A percentile compares a stretch with the other conserved stretches of the same genome.
Evolutionary conservation across 805 yeast genomes (phyloP).

Genomic region (Candida tibetensis): DNA sequence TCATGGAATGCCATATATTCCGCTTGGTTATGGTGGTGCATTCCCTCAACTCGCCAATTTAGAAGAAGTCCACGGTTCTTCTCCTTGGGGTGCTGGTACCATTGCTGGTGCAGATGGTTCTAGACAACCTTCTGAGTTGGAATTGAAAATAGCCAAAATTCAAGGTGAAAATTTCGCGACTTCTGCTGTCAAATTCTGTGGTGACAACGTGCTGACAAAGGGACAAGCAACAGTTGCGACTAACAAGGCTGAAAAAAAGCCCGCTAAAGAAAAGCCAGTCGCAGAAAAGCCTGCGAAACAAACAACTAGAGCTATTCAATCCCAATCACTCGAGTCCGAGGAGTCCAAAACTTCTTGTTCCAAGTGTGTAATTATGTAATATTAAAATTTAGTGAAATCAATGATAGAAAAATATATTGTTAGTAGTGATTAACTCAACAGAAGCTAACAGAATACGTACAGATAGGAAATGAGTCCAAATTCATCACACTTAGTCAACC

Average conservation of each 20-base stretch:
- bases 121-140: constrained; percentile 62
- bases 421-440: constrained; percentile 3
- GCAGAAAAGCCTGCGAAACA: neutral
- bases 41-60: constrained; percentile 55
- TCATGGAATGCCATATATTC: constrained; percentile 66
- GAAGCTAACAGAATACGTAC: constrained; percentile 4
- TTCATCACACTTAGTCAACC: constrained; percentile 2
- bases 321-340: neutral
- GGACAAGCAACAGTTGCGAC: constrained; percentile 2
- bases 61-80: constrained; percentile 73
- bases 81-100: constrained; percentile 87
- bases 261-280: constrained; percentile 1
- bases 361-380: constrained; percentile 13
- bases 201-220: neutral
- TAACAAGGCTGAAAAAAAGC: constrained; percentile 1
- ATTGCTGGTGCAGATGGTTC: constrained; percentile 75
- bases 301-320: neutral
- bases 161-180: constrained; percentile 70
- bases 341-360: constrained; percentile 8
- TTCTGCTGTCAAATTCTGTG: constrained; percentile 33
- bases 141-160: constrained; percentile 56
- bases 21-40: constrained; percentile 66
- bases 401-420: neutral
- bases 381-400: neutral
- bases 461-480: constrained; percentile 4